A percentile compares a stretch with the other conserved stretches of the same genome.
Conservation (phyloP, 2,329 filamentous ascomycete species). For the Teratosphaeria gauchensis region DNA sequence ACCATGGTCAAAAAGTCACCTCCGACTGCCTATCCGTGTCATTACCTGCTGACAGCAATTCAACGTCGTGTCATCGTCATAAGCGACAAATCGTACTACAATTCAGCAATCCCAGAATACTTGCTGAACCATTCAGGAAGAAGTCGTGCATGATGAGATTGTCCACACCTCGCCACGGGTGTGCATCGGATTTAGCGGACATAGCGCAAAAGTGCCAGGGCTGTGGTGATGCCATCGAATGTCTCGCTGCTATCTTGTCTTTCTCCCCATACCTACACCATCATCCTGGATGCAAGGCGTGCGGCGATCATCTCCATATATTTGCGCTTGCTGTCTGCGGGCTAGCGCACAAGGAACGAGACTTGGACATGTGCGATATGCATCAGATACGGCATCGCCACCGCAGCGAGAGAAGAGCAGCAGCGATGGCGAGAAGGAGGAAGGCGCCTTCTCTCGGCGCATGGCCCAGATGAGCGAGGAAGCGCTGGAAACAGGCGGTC, state of each 20-base stretch:
- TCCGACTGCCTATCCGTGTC: no score
- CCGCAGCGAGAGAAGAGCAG: neutral
- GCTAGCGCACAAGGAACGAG: conserved; percentile 11
- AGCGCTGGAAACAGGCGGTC: conserved; percentile 44
- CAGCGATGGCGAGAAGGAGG: conserved; percentile 21
- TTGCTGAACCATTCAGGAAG: no score
- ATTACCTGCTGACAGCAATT: no score
- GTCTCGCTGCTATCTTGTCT: neutral
- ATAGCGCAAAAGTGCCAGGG: neutral
- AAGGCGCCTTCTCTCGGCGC: conserved; percentile 49
- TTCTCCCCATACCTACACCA: neutral
- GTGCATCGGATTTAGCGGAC: neutral
- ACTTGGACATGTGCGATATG: conserved; percentile 8
- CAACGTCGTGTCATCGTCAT: no score
- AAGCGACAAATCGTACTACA: no score
- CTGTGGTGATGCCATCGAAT: neutral
- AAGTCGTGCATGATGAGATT: no score
- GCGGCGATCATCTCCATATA: conserved; percentile 12
- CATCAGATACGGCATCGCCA: conserved; percentile 11
- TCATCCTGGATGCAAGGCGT: conserved; percentile 9
- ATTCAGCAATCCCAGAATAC: no score
- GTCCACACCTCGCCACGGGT: neutral
- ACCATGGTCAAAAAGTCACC: no score
- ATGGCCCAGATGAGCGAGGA: conserved; percentile 53
- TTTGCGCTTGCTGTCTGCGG: conserved; percentile 33